Evolutionary conservation across 2,329 filamentous ascomycete genomes (phyloP).

Genomic region (Pezicula rhizophila): DNA sequence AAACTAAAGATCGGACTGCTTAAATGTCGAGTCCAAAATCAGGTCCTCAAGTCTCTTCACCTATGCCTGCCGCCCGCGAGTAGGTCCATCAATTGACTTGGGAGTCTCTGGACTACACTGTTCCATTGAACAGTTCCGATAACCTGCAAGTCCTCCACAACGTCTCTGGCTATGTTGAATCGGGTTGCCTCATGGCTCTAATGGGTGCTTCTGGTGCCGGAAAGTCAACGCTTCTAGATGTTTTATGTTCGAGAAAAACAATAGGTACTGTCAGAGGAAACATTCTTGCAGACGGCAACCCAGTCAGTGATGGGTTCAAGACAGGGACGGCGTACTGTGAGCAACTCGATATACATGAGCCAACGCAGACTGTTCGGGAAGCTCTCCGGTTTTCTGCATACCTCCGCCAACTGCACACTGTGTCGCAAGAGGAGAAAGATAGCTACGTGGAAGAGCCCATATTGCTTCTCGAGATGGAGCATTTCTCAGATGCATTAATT

Average conservation of each 20-base stretch:
- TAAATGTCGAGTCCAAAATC: not conserved
- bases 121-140: not conserved
- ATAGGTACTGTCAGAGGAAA: too few species aligned
- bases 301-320: too few species aligned
- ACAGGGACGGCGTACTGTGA: too few species aligned
- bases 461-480: too few species aligned
- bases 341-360: too few species aligned
- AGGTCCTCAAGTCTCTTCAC: not conserved
- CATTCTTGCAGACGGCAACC: too few species aligned
- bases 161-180: slow-evolving; percentile 74
- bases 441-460: too few species aligned
- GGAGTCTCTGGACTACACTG: not conserved
- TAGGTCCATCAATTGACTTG: not conserved
- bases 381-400: too few species aligned
- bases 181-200: slow-evolving; percentile 76
- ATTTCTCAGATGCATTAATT: too few species aligned
- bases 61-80: not conserved
- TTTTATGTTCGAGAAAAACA: slow-evolving; percentile 36
- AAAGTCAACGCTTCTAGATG: slow-evolving; percentile 82
- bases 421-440: too few species aligned
- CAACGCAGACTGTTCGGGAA: too few species aligned
- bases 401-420: too few species aligned
- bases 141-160: not conserved
- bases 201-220: slow-evolving; percentile 71
- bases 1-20: not conserved